Evolutionary conservation across 768 basidiomycete genomes (phyloP).

Genomic region (Amanita fuliginea): DNA sequence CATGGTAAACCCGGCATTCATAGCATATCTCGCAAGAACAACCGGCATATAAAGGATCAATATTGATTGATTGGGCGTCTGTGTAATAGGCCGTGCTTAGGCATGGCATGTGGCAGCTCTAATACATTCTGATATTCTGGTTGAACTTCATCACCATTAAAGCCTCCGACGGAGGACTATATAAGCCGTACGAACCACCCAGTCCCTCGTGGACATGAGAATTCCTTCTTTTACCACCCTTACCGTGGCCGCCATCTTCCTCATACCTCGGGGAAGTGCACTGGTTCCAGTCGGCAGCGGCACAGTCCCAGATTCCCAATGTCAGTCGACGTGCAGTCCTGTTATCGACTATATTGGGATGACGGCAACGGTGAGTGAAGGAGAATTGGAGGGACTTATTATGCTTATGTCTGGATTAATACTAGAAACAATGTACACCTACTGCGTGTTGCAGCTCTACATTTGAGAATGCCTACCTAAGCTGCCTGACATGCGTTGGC

Average conservation of each 20-base stretch:
- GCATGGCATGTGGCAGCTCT: too few relatives aligned
- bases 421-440: background rate
- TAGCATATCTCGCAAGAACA: slow-evolving; percentile 1
- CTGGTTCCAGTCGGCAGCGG: background rate
- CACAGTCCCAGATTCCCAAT: background rate
- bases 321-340: background rate
- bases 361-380: background rate
- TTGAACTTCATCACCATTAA: background rate
- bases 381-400: too few relatives aligned
- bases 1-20: background rate
- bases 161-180: background rate
- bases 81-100: too few relatives aligned
- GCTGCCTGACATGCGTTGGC: slow-evolving; percentile 4
- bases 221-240: background rate
- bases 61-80: too few relatives aligned
- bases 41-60: slow-evolving; percentile 3
- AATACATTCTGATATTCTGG: too few relatives aligned
- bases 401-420: background rate
- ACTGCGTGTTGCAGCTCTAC: background rate
- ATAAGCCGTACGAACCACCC: background rate
- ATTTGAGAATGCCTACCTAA: slow-evolving; percentile 1
- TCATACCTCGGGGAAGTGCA: background rate
- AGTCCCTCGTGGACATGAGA: background rate
- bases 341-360: background rate
- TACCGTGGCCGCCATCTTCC: background rate